A percentile compares a stretch with the other conserved stretches of the same genome.
phyloP scores from a whole-genome alignment of 257 asterid species.

The Forsythia viridissima region DNA sequence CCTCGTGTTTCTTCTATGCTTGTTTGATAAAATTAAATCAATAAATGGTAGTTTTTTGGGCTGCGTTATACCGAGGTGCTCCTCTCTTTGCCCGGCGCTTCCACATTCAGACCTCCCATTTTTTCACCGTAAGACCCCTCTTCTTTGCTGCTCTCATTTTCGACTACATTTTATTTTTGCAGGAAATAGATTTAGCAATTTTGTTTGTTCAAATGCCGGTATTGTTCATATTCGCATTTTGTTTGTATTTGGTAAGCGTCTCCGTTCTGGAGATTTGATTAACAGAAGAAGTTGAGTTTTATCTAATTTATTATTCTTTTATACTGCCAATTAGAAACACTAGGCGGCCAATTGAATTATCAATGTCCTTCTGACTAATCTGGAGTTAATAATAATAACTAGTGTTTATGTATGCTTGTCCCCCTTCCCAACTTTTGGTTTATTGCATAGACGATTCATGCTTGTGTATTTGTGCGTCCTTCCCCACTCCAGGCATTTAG shows the following conservation, averaged over 20 bases:
- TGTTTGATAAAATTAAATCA: no score
- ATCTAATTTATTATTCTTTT: neutral
- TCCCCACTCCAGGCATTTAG: neutral
- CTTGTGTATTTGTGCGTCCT: neutral
- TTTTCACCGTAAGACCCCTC: conserved; percentile 27
- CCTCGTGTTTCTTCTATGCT: no score
- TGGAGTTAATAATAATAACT: neutral
- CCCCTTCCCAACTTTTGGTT: neutral
- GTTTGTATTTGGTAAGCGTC: neutral
- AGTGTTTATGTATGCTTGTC: neutral
- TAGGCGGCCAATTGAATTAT: neutral
- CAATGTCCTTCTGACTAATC: neutral
- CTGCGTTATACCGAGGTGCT: conserved; percentile 25
- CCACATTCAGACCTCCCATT: conserved; percentile 23
- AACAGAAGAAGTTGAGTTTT: neutral
- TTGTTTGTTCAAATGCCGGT: no score
- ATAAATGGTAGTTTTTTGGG: conserved; percentile 23
- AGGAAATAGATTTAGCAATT: neutral
- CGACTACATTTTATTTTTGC: neutral
- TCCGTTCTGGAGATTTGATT: neutral
- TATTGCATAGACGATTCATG: neutral
- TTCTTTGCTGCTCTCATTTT: neutral
- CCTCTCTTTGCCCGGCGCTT: conserved; percentile 23
- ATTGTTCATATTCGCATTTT: neutral
- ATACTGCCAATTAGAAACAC: no score